Percentiles rank a stretch among this genome's conserved stretches.
Evolutionary conservation across 345 rosid species (phyloP).

Genomic region (Eucalyptus rudis): DNA sequence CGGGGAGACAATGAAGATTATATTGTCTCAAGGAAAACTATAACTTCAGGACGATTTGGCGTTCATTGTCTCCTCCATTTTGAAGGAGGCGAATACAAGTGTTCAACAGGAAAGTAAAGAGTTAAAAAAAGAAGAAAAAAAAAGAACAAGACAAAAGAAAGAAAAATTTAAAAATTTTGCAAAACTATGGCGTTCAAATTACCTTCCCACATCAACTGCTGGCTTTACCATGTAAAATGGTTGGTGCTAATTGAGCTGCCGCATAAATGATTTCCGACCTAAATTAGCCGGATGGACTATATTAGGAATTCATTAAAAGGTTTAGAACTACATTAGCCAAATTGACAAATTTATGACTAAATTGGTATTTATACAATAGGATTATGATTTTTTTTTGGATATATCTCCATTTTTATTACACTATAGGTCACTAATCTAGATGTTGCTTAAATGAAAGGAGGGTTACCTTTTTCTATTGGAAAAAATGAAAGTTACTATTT

Average conservation of each 20-base stretch:
- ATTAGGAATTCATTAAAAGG: not conserved
- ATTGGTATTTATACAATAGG: no score
- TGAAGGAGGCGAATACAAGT: not conserved
- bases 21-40: not conserved
- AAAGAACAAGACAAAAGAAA: not conserved
- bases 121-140: not conserved
- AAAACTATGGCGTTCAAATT: not conserved
- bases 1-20: not conserved
- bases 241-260: not conserved
- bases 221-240: not conserved
- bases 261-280: rapidly evolving
- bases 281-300: not conserved
- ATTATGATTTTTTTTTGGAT: not conserved
- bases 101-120: not conserved
- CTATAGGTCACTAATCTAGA: not conserved
- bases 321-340: not conserved
- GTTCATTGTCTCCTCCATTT: not conserved
- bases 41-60: not conserved
- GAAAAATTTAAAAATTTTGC: not conserved
- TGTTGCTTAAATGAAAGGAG: not conserved
- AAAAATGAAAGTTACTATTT: not conserved
- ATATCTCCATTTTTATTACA: not conserved
- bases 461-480: not conserved
- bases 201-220: not conserved
- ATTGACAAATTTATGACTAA: no score